Percentiles rank a stretch among this genome's conserved stretches.
Evolutionary conservation across 805 yeast species (phyloP).

Genomic region (Kodamaea sagamina): DNA sequence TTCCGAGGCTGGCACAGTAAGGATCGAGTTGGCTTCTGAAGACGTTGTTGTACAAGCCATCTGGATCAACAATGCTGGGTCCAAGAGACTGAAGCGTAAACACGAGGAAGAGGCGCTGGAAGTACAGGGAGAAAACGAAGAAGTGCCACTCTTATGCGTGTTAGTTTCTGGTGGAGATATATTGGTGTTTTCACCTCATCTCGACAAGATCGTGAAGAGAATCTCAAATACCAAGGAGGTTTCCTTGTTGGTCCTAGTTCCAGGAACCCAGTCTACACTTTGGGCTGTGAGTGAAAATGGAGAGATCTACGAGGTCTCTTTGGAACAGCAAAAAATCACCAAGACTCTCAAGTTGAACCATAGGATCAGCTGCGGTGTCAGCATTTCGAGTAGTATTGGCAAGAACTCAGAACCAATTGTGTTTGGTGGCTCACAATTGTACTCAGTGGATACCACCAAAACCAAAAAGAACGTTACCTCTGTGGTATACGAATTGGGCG

Average conservation of each 20-base stretch:
- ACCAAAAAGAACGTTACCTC: conserved; percentile 14
- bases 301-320: conserved; percentile 22
- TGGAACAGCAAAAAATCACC: conserved; percentile 29
- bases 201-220: conserved; percentile 39
- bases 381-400: conserved; percentile 14
- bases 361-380: conserved; percentile 19
- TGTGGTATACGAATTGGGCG: background rate
- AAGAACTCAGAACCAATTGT: conserved; percentile 15
- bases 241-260: background rate
- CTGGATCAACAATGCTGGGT: conserved; percentile 33
- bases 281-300: conserved; percentile 26
- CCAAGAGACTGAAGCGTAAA: conserved; percentile 9
- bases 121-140: background rate
- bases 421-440: conserved; percentile 24
- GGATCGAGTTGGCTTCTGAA: conserved; percentile 44
- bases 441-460: conserved; percentile 30
- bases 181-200: conserved; percentile 45
- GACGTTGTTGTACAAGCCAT: conserved; percentile 35
- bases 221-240: conserved; percentile 24
- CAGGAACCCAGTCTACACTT: conserved; percentile 16
- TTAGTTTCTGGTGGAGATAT: conserved; percentile 38
- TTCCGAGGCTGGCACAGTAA: conserved; percentile 15
- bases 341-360: conserved; percentile 21
- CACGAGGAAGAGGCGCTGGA: conserved; percentile 5
- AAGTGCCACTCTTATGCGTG: conserved; percentile 4